These are phyloP conservation scores for Neofusicoccum umdonicola DNA, from an alignment of 2,329 filamentous ascomycete species.

Conservation along the genomic window DNA sequence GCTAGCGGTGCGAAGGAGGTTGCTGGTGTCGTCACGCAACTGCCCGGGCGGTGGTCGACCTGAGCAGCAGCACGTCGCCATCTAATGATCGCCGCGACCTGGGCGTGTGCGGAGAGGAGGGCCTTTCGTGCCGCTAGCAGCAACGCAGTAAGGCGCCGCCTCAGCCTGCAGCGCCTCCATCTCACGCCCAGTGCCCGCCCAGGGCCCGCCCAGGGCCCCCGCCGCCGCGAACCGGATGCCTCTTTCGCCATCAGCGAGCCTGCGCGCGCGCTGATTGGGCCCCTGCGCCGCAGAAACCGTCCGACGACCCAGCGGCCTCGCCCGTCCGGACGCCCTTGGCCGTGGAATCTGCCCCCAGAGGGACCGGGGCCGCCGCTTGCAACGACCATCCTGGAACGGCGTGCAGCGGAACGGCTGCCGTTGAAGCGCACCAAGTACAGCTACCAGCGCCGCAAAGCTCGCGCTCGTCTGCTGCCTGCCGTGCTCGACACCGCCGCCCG, in stretches of 20 bases:
- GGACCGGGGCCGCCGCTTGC: neutral
- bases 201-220: neutral
- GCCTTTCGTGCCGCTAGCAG: conserved; percentile 6
- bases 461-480: neutral
- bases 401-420: conserved; percentile 9
- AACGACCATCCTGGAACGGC: conserved; percentile 3
- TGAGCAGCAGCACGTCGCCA: neutral
- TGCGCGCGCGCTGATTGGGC: conserved; percentile 1
- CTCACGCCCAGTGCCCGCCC: neutral
- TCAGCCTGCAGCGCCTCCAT: conserved; percentile 12
- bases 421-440: neutral
- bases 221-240: neutral
- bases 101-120: conserved; percentile 11
- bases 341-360: conserved; percentile 3
- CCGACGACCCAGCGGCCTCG: neutral
- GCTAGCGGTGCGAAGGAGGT: neutral
- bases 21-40: conserved; percentile 3
- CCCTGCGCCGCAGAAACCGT: neutral
- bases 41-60: neutral
- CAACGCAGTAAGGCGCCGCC: conserved; percentile 12
- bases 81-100: conserved; percentile 4
- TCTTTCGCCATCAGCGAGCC: neutral
- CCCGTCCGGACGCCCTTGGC: neutral
- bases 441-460: neutral
- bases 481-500: neutral